Evolutionary conservation across 768 basidiomycete species (phyloP).

Genomic region (Phylloporus sp.): DNA sequence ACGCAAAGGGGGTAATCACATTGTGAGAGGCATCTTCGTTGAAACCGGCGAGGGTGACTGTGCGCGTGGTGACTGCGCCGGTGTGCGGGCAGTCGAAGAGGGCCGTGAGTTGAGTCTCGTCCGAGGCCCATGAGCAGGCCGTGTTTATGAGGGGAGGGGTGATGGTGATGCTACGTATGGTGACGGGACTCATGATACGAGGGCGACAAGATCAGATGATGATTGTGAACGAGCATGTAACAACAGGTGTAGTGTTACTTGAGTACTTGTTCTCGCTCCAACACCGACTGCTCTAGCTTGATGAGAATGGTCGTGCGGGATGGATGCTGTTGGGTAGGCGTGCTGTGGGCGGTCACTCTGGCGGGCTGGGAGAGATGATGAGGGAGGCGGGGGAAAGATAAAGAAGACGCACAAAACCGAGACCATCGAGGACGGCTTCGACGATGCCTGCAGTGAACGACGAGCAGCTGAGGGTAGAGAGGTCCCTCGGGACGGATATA

Average conservation of each 20-base stretch:
- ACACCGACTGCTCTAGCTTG: constrained; percentile 88
- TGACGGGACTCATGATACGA: constrained; percentile 24
- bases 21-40: constrained; percentile 58
- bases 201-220: constrained; percentile 10
- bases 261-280: constrained; percentile 90
- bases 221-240: not conserved
- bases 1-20: constrained; percentile 30
- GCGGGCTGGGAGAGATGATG: constrained; percentile 62
- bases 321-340: constrained; percentile 75
- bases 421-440: constrained; percentile 91
- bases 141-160: constrained; percentile 69
- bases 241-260: constrained; percentile 48
- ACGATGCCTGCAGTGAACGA: constrained; percentile 97
- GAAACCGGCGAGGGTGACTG: constrained; percentile 67
- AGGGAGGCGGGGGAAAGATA: not conserved
- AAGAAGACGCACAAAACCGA: constrained; percentile 78
- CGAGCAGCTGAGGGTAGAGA: constrained; percentile 93
- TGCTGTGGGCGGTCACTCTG: constrained; percentile 92
- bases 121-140: constrained; percentile 79
- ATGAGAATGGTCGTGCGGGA: constrained; percentile 93
- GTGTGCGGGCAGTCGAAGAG: constrained; percentile 66
- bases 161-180: constrained; percentile 51
- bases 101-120: constrained; percentile 53
- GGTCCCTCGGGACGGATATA: constrained; percentile 90
- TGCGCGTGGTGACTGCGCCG: constrained; percentile 78